Percentiles rank a stretch among this genome's conserved stretches.
Conservation (phyloP, 1,139 yeast genomes). For the Sugiyamaella castrensis region DNA sequence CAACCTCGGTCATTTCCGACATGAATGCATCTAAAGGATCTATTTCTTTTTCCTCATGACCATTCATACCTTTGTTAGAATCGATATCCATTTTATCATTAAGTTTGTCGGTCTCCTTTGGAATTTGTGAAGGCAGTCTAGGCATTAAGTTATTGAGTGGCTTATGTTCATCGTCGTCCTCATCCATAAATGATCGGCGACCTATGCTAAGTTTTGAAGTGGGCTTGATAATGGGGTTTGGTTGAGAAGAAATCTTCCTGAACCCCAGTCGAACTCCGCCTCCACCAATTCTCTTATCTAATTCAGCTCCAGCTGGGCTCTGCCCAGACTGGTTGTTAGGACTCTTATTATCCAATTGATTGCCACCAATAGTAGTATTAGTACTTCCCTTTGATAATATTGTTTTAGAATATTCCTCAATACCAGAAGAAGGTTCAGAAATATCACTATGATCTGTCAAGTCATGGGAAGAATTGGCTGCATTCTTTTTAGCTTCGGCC, state of each 20-base stretch:
- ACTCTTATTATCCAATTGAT: neutral
- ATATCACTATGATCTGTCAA: neutral
- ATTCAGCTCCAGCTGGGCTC: neutral
- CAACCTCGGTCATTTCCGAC: conserved; percentile 28
- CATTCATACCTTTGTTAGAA: neutral
- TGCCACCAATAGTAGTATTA: neutral
- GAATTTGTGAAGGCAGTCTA: neutral
- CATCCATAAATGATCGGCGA: conserved; percentile 13
- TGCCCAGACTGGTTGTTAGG: too few species aligned
- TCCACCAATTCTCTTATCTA: too few species aligned
- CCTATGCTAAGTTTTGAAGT: neutral
- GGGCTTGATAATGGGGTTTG: too few species aligned
- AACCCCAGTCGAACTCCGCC: too few species aligned
- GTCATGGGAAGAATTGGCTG: too few species aligned
- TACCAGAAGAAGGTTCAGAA: too few species aligned
- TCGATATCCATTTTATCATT: conserved; percentile 8
- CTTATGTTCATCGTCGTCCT: conserved; percentile 16
- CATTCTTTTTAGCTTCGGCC: conserved; percentile 25
- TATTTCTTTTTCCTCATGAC: conserved; percentile 26
- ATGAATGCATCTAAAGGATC: conserved; percentile 44
- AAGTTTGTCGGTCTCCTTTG: conserved; percentile 1
- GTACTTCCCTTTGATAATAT: conserved; percentile 9
- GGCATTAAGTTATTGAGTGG: neutral
- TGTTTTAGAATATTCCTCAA: neutral
- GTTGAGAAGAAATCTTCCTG: too few species aligned